Conservation (phyloP, 2,329 filamentous ascomycete genomes). For the Arthrinium phaeospermum region DNA sequence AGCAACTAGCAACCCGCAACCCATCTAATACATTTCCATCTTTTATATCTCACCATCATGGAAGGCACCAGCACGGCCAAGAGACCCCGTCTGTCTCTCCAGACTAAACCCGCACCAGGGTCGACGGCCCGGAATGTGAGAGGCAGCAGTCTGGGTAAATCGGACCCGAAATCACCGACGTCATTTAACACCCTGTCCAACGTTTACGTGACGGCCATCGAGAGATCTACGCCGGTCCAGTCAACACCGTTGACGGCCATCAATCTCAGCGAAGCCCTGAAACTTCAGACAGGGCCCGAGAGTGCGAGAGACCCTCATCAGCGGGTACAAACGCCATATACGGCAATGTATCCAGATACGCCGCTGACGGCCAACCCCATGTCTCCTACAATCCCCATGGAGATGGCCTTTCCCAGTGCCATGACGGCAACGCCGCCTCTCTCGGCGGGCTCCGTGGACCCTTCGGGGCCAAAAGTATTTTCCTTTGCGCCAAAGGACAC, state of each 20-base stretch:
- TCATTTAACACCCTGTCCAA: slow-evolving; percentile 71
- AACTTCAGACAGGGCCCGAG: slow-evolving; percentile 43
- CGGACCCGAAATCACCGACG: slow-evolving; percentile 65
- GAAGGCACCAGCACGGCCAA: slow-evolving; percentile 44
- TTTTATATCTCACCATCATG: slow-evolving; percentile 38
- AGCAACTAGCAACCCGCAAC: background rate
- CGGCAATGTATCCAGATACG: slow-evolving; percentile 57
- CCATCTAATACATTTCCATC: slow-evolving; percentile 13
- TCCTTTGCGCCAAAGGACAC: slow-evolving; percentile 49
- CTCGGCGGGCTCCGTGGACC: slow-evolving; percentile 58
- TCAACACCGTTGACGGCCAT: slow-evolving; percentile 57
- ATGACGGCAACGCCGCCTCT: slow-evolving; percentile 66
- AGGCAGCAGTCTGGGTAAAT: slow-evolving; percentile 46
- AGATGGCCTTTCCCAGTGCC: slow-evolving; percentile 56
- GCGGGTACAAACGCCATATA: slow-evolving; percentile 50
- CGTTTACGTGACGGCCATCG: slow-evolving; percentile 67
- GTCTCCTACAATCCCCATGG: slow-evolving; percentile 52
- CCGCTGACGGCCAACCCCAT: slow-evolving; percentile 57
- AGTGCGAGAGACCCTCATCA: slow-evolving; percentile 40
- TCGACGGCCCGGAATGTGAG: slow-evolving; percentile 46
- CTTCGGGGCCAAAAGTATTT: slow-evolving; percentile 49
- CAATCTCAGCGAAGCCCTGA: slow-evolving; percentile 47
- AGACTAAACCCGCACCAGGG: slow-evolving; percentile 54
- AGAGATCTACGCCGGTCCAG: slow-evolving; percentile 58
- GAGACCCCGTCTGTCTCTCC: slow-evolving; percentile 62